Conservation (phyloP, 768 basidiomycete species). For the Amanita phalloides region DNA sequence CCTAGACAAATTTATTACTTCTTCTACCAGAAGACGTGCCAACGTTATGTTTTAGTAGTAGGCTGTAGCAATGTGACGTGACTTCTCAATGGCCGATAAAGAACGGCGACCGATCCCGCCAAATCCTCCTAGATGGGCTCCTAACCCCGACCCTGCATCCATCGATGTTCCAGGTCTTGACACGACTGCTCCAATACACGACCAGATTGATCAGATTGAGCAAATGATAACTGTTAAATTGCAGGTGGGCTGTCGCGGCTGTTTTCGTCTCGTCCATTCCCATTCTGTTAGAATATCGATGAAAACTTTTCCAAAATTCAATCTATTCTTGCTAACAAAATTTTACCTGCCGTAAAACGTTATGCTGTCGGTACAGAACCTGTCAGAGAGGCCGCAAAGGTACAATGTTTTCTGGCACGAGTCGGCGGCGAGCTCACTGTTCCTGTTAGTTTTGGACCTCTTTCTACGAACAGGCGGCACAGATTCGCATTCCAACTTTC, state of each 20-base stretch:
- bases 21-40: background rate
- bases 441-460: slow-evolving; percentile 80
- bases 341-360: slow-evolving; percentile 84
- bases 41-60: no score
- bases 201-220: slow-evolving; percentile 92
- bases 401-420: slow-evolving; percentile 21
- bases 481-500: slow-evolving; percentile 68
- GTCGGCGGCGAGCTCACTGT: background rate
- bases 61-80: background rate
- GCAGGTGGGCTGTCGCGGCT: slow-evolving; percentile 39
- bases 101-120: slow-evolving; percentile 29
- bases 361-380: slow-evolving; percentile 84
- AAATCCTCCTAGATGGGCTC: slow-evolving; percentile 60
- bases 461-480: slow-evolving; percentile 92
- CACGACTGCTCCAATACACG: slow-evolving; percentile 52
- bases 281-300: slow-evolving; percentile 62
- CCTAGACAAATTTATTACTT: background rate
- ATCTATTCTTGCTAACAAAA: slow-evolving; percentile 63
- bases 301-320: slow-evolving; percentile 90
- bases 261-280: background rate
- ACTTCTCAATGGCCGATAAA: background rate
- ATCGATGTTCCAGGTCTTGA: slow-evolving; percentile 70
- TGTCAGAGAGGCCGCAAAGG: slow-evolving; percentile 85
- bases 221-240: slow-evolving; percentile 89
- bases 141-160: slow-evolving; percentile 47